Conservation (phyloP, 2,329 filamentous ascomycete genomes). For the Phyllosticta capitalensis region DNA sequence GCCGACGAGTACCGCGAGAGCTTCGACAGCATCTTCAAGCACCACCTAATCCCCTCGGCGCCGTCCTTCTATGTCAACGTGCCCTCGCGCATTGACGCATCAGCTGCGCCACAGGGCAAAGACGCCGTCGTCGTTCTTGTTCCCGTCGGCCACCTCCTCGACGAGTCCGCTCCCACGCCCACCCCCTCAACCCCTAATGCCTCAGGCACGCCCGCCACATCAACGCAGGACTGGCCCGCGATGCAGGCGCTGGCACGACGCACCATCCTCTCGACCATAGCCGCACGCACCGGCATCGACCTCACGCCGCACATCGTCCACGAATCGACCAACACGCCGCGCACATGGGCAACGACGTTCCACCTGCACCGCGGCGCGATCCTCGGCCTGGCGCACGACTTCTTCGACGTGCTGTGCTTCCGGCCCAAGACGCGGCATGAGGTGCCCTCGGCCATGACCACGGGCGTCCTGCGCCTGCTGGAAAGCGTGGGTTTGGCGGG, state of each 20-base stretch:
- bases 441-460: conserved; percentile 17
- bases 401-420: conserved; percentile 64
- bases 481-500: conserved; percentile 26
- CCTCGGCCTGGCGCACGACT: conserved; percentile 60
- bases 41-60: conserved; percentile 55
- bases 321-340: conserved; percentile 58
- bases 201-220: conserved; percentile 26
- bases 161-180: conserved; percentile 12
- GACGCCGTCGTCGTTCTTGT: conserved; percentile 63
- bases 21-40: conserved; percentile 69
- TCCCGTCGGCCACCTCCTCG: conserved; percentile 58
- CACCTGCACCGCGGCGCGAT: conserved; percentile 70
- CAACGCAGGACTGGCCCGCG: conserved; percentile 49
- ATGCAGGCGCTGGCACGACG: conserved; percentile 51
- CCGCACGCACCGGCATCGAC: conserved; percentile 48
- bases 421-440: conserved; percentile 48
- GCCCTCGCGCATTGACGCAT: conserved; percentile 57
- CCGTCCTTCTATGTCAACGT: conserved; percentile 73
- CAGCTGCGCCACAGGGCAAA: conserved; percentile 54
- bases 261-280: conserved; percentile 53
- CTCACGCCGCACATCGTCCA: conserved; percentile 44
- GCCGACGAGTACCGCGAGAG: conserved; percentile 61
- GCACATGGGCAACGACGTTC: conserved; percentile 56
- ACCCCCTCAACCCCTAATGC: conserved; percentile 31
- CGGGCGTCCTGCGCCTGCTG: conserved; percentile 58